phyloP scores from a whole-genome alignment of 371 early-diverging fungal genomes.

The Mucor lusitanicus region DNA sequence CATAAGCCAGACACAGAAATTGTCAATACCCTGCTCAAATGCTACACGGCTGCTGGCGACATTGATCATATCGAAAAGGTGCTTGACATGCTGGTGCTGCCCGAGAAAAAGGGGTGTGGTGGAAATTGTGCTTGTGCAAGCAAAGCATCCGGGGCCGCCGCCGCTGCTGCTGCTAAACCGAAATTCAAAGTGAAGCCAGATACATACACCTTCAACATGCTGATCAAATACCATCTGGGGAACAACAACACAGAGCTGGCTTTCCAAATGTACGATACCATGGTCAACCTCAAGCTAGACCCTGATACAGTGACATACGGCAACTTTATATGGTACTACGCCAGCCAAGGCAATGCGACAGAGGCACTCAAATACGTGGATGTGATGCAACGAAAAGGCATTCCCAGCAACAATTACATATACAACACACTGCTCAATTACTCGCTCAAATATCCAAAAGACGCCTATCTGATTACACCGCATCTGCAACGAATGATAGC shows the following conservation, averaged over 20 bases:
- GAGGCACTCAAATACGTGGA: slow-evolving; percentile 32
- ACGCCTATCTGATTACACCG: slow-evolving; percentile 12
- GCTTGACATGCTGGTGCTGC: slow-evolving; percentile 14
- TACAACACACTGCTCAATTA: slow-evolving; percentile 27
- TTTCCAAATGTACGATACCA: slow-evolving; percentile 29
- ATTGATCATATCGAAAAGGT: slow-evolving; percentile 23
- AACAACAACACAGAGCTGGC: slow-evolving; percentile 24
- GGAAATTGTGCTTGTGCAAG: slow-evolving; percentile 23
- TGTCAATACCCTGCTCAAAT: slow-evolving; percentile 22
- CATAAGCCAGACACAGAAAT: slow-evolving; percentile 20
- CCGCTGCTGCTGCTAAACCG: neutral
- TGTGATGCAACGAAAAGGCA: slow-evolving; percentile 30
- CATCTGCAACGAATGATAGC: slow-evolving; percentile 18
- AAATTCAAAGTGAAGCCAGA: slow-evolving; percentile 21
- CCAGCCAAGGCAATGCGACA: slow-evolving; percentile 13
- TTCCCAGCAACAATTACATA: slow-evolving; percentile 24
- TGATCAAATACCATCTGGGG: slow-evolving; percentile 25
- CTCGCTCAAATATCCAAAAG: slow-evolving; percentile 20
- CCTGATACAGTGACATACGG: slow-evolving; percentile 30
- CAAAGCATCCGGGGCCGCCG: neutral
- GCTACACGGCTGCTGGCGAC: slow-evolving; percentile 27
- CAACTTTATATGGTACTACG: slow-evolving; percentile 29
- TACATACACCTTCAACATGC: slow-evolving; percentile 27
- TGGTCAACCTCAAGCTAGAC: slow-evolving; percentile 17
- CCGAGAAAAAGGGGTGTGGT: slow-evolving; percentile 18